Evolutionary conservation across 2,329 filamentous ascomycete species (phyloP).

Genomic region (Fusarium veterinarium): DNA sequence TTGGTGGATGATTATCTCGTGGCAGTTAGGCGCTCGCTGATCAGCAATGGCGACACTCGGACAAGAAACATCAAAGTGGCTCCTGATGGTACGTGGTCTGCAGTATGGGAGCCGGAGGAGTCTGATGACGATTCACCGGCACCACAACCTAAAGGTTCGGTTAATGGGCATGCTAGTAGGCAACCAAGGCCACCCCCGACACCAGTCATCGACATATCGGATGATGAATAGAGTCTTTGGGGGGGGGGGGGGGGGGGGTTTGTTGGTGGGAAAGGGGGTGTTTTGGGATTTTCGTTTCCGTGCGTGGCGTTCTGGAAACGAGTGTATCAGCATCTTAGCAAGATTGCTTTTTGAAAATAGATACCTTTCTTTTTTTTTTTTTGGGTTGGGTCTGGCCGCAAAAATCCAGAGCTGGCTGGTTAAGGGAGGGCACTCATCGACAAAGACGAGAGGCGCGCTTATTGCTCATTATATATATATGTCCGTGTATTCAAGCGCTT

Average conservation of each 20-base stretch:
- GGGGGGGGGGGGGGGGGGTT: too few relatives aligned
- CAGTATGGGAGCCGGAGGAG: conserved; percentile 48
- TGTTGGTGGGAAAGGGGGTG: background rate
- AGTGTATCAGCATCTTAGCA: conserved; percentile 1
- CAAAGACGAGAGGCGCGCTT: background rate
- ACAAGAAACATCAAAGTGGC: conserved; percentile 48
- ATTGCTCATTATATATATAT: background rate
- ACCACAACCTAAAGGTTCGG: background rate
- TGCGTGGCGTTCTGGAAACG: conserved; percentile 30
- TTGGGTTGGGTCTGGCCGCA: background rate
- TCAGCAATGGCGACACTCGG: conserved; percentile 28
- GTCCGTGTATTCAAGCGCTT: background rate
- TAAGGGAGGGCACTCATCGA: background rate
- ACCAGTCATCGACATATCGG: conserved; percentile 46
- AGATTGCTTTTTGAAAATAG: conserved; percentile 31
- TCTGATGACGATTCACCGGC: conserved; percentile 41
- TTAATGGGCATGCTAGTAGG: conserved; percentile 5
- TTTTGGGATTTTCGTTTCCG: background rate
- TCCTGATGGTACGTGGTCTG: conserved; percentile 50
- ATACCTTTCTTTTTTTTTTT: conserved; percentile 38
- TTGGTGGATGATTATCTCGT: conserved; percentile 79
- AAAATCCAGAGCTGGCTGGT: background rate
- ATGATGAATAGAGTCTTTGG: conserved; percentile 33
- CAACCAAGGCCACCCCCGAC: conserved; percentile 23
- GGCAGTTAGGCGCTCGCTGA: conserved; percentile 68